Base-by-base conservation (phyloP, 2,329 filamentous ascomycete genomes). In the Lojkania enalia region DNA sequence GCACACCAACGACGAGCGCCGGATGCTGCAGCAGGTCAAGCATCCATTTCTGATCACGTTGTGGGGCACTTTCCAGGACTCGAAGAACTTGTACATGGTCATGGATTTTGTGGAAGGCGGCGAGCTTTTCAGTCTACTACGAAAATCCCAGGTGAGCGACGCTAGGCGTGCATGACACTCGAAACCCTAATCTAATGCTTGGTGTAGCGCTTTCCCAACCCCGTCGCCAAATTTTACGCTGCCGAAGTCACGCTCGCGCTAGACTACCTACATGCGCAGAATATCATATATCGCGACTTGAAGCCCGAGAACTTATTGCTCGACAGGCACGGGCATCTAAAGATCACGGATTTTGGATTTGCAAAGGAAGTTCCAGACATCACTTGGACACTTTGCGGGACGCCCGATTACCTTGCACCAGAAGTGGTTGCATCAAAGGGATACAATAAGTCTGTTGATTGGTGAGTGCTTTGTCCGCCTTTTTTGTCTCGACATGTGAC, bases 31-130 rank as follows among this genome's bases (percentile, higher is more conserved):
- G 69, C 88, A 95, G 70, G 94, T 97, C 70, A 95, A 96, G 72
- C 92, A 99, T 73, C 91, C 94, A 11, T 99, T 99, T 74, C 78
- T 99, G 53, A 94, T 99, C 67, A 99, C 94, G 1, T 78, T 99
- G 30, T 99, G 94, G 94, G 94, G 94, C 46, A 99, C 94, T 7
- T 99, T 97, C 71, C 92, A 97, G 69, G 94, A 99, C 65, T 82
- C 85, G 39, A 90, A 85, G 74, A 97, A 96, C 69, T 77, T 99
- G 25, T 99, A 99, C 81, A 99, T 99, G 94, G 94, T 99, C 63
- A 99, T 99, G 94, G 94, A 99, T 72, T 99, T 99, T 76, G 92
- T 99, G 42, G 94, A 99, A 73, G 94, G 94, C 58, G 94, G 94
- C 64, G 94, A 99, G 77, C 79, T 99, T 42, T 99, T 99, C 71